Evolutionary conservation across 306 rosid species (phyloP).

Genomic region (Hippophae rhamnoides): DNA sequence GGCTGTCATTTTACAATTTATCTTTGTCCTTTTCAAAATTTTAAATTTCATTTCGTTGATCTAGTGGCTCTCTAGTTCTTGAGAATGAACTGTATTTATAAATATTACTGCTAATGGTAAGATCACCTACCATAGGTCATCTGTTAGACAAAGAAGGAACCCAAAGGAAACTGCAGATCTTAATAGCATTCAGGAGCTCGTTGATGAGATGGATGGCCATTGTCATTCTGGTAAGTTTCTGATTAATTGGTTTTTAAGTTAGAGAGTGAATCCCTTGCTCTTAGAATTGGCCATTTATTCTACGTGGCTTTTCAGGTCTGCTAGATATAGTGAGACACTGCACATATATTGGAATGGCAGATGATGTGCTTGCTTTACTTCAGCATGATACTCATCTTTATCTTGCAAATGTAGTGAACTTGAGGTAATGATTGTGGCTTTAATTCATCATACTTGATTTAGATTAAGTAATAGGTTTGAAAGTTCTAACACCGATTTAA

Average conservation of each 20-base stretch:
- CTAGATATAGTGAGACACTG: conserved; percentile 70
- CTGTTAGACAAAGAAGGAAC: conserved; percentile 81
- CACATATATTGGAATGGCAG: conserved; percentile 92
- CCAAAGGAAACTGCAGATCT: conserved; percentile 66
- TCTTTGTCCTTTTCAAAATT: too few species aligned
- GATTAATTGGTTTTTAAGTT: conserved; percentile 3
- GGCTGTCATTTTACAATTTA: too few species aligned
- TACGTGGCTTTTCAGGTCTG: conserved; percentile 43
- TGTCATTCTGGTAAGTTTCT: conserved; percentile 54
- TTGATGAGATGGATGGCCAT: conserved; percentile 49
- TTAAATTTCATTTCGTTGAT: too few species aligned
- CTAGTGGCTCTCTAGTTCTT: too few species aligned
- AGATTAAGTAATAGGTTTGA: too few species aligned
- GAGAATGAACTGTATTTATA: not conserved
- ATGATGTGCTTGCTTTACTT: conserved; percentile 76
- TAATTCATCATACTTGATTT: not conserved
- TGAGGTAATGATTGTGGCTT: conserved; percentile 50
- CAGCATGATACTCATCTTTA: conserved; percentile 87
- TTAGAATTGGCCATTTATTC: conserved; percentile 14
- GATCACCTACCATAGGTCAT: conserved; percentile 42
- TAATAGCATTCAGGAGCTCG: conserved; percentile 69
- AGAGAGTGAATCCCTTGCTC: conserved; percentile 6
- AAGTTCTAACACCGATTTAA: too few species aligned
- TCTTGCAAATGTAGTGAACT: conserved; percentile 75
- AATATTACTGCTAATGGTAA: conserved; percentile 1